Evolutionary conservation across 148 eudicot genomes (phyloP).

Genomic region (Vaccinium darrowii): DNA sequence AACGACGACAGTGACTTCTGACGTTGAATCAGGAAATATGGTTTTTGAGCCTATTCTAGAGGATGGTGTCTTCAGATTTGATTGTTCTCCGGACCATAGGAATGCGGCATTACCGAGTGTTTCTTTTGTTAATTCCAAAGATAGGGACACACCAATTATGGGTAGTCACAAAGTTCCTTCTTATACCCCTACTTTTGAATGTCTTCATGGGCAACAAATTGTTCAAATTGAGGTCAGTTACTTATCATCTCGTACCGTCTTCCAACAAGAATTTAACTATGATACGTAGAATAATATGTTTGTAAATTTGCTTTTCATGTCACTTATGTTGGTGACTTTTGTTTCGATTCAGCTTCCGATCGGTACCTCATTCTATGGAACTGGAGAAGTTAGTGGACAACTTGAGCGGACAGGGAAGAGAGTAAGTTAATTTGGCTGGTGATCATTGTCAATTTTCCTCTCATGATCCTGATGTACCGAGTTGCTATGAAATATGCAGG

Average conservation of each 20-base stretch:
- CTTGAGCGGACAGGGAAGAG: slow-evolving; percentile 96
- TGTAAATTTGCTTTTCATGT: neutral
- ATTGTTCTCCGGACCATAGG: slow-evolving; percentile 74
- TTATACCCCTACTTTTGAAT: slow-evolving; percentile 61
- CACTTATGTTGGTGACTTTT: neutral
- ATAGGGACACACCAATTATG: slow-evolving; percentile 61
- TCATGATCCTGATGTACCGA: slow-evolving; percentile 17
- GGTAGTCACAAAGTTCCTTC: slow-evolving; percentile 51
- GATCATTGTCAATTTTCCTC: neutral
- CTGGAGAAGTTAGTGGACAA: slow-evolving; percentile 97
- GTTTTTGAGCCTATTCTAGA: slow-evolving; percentile 80
- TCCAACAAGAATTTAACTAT: neutral
- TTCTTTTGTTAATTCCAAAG: slow-evolving; percentile 61
- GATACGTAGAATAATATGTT: neutral
- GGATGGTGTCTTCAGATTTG: slow-evolving; percentile 87
- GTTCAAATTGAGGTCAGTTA: slow-evolving; percentile 64
- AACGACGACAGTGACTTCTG: slow-evolving; percentile 32
- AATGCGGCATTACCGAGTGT: slow-evolving; percentile 74
- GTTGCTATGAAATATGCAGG: slow-evolving; percentile 34
- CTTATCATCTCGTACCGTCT: neutral
- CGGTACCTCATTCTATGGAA: slow-evolving; percentile 94
- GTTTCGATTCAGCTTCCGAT: slow-evolving; percentile 55
- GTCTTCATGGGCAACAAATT: slow-evolving; percentile 61
- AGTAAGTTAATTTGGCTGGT: slow-evolving; percentile 41
- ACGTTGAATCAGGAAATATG: slow-evolving; percentile 58